Evolutionary conservation across 2,329 filamentous ascomycete species (phyloP).

Genomic region (Neonectria neomacrospora): DNA sequence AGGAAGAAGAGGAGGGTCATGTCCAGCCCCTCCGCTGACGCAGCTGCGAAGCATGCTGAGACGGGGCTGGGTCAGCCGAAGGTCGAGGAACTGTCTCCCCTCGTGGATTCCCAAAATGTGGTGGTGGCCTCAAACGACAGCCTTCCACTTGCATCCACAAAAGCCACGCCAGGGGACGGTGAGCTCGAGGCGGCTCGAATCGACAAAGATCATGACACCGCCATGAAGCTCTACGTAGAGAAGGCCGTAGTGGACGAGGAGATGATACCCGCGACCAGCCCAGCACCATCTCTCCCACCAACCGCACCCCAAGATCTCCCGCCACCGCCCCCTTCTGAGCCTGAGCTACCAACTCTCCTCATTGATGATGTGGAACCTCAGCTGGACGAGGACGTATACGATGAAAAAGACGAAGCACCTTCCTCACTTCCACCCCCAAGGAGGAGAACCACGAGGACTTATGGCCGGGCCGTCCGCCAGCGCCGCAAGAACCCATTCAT

Average conservation of each 20-base stretch:
- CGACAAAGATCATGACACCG: slow-evolving; percentile 26
- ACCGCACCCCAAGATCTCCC: slow-evolving; percentile 35
- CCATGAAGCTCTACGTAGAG: slow-evolving; percentile 24
- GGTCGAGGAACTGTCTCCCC: slow-evolving; percentile 30
- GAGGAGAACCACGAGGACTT: slow-evolving; percentile 36
- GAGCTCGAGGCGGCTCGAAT: slow-evolving; percentile 17
- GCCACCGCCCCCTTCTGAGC: slow-evolving; percentile 41
- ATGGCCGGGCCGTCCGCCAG: slow-evolving; percentile 35
- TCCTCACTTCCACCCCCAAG: slow-evolving; percentile 45
- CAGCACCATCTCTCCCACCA: slow-evolving; percentile 46
- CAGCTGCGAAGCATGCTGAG: not conserved
- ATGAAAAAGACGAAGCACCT: slow-evolving; percentile 38
- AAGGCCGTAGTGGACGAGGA: slow-evolving; percentile 46
- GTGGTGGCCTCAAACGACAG: slow-evolving; percentile 41
- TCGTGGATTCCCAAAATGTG: slow-evolving; percentile 43
- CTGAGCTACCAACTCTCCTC: slow-evolving; percentile 50
- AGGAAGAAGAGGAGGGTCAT: slow-evolving; percentile 45
- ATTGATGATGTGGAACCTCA: slow-evolving; percentile 33
- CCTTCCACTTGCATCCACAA: slow-evolving; percentile 45
- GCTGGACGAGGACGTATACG: slow-evolving; percentile 1
- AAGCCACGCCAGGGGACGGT: slow-evolving; percentile 48
- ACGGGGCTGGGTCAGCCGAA: slow-evolving; percentile 13
- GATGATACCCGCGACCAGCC: slow-evolving; percentile 54
- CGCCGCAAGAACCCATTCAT: slow-evolving; percentile 42
- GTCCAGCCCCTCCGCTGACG: slow-evolving; percentile 4